Evolutionary conservation across 2,329 filamentous ascomycete species (phyloP), one percentile per base, ranked within the genome.

Genomic region (Xylariaceae sp.): DNA sequence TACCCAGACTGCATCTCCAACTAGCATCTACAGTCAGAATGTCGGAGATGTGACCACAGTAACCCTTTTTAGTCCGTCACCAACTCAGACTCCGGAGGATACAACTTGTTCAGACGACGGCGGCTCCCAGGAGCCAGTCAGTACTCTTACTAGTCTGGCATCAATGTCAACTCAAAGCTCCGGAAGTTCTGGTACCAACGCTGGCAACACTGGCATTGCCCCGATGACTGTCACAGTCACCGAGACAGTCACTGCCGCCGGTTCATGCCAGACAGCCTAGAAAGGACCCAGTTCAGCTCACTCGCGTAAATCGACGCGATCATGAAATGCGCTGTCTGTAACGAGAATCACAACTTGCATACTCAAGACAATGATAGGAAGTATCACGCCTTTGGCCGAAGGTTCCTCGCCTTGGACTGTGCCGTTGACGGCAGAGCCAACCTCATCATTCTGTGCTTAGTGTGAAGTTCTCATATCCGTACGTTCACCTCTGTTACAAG

Each of bases 241-340:
- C 10, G 57, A 65, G 48, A 70, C 69, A 10, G 65, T 71, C 11
- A 70, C 69, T n/a, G 67, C 64, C 39, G 23, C 56, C n/a, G 70
- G 63, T 44, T 53, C 58, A 9, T 72, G 71, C 47, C 62, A 62
- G 59, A 59, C 65, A 59, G 60, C 67, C 55, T 68, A 65, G 66
- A 60, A 61, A 45, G 23, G 35, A 51, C 59, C 55, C 58, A 58
- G 53, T 61, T 54, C 39, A 53, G 37, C 51, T 4, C 61, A 60
- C 23, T 30, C n/a, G 50, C 52, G 51, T 53, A 59, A 51, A 6
- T 41, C 54, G 48, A 51, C 55, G 23, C 56, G 49, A 57, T 61
- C 60, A 41, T 64, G 59, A 17, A 66, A 51, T 18, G 52, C 48
- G 34, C 2, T 53, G 4, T 15, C 49, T 41, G 50, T 56, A 18